Percentiles rank a stretch among this genome's conserved stretches.
phyloP scores from a whole-genome alignment of 2,329 filamentous ascomycete species.

The Myriosclerotinia scirpicola region DNA sequence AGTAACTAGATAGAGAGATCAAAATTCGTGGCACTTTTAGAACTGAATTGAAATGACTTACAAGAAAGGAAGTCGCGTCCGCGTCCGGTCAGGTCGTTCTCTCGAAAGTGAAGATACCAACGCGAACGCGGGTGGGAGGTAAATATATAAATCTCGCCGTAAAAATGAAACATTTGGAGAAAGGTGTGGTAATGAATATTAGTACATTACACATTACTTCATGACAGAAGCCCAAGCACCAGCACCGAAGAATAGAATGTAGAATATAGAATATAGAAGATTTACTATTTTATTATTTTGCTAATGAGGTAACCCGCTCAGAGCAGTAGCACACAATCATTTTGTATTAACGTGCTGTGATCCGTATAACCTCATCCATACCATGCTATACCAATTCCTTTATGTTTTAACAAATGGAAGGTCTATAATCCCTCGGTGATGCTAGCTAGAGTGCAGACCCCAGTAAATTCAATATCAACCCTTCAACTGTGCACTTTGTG shows the following conservation, averaged over 20 bases:
- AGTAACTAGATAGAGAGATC: background rate
- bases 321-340: constrained; percentile 9
- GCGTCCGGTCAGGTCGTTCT: background rate
- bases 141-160: background rate
- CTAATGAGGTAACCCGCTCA: background rate
- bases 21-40: background rate
- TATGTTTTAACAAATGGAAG: constrained; percentile 18
- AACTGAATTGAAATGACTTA: background rate
- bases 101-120: constrained; percentile 9
- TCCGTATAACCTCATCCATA: constrained; percentile 4
- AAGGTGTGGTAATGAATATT: background rate
- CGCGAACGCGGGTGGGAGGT: background rate
- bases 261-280: constrained; percentile 3
- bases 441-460: constrained; percentile 9
- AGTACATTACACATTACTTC: background rate
- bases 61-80: background rate
- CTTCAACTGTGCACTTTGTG: constrained; percentile 5
- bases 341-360: background rate
- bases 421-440: constrained; percentile 11
- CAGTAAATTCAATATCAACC: constrained; percentile 9
- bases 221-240: background rate
- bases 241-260: background rate
- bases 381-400: constrained; percentile 10
- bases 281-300: background rate
- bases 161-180: background rate